Evolutionary conservation across 148 eudicot species (phyloP).

Genomic region (Spergularia bocconei): DNA sequence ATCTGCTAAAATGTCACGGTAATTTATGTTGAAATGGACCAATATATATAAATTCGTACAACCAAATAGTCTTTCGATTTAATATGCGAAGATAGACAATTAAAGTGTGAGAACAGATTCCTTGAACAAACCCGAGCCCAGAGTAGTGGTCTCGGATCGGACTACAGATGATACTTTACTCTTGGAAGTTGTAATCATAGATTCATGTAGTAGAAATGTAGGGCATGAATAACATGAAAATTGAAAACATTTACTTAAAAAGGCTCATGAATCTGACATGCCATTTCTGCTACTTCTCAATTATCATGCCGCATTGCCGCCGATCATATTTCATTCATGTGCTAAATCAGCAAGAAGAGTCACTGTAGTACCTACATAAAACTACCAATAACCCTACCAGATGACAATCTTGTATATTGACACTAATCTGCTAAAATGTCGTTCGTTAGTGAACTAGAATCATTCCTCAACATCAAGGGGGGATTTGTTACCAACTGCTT

Average conservation of each 20-base stretch:
- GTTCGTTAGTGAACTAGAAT: slow-evolving; percentile 14
- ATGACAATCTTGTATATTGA: slow-evolving; percentile 10
- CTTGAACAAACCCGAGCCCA: too few relatives aligned
- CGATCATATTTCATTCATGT: not conserved
- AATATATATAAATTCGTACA: not conserved
- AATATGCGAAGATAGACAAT: too few relatives aligned
- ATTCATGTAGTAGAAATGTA: not conserved
- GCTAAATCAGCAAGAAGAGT: slow-evolving; percentile 6
- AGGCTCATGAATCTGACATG: not conserved
- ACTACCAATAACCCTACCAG: not conserved
- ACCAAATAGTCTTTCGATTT: too few relatives aligned
- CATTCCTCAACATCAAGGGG: not conserved
- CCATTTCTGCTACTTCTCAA: slow-evolving; percentile 1
- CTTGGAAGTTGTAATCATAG: too few relatives aligned
- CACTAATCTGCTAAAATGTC: slow-evolving; percentile 10
- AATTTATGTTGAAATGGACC: too few relatives aligned
- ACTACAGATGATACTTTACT: too few relatives aligned
- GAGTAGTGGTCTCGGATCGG: too few relatives aligned
- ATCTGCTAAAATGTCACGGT: slow-evolving; percentile 10
- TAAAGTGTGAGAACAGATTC: too few relatives aligned
- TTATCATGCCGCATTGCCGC: too few relatives aligned
- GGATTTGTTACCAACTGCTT: not conserved
- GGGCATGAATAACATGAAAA: not conserved
- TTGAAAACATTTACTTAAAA: not conserved
- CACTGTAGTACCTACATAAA: not conserved